Evolutionary conservation across 768 basidiomycete genomes (phyloP).

Genomic region (Hysterangium stoloniferum): DNA sequence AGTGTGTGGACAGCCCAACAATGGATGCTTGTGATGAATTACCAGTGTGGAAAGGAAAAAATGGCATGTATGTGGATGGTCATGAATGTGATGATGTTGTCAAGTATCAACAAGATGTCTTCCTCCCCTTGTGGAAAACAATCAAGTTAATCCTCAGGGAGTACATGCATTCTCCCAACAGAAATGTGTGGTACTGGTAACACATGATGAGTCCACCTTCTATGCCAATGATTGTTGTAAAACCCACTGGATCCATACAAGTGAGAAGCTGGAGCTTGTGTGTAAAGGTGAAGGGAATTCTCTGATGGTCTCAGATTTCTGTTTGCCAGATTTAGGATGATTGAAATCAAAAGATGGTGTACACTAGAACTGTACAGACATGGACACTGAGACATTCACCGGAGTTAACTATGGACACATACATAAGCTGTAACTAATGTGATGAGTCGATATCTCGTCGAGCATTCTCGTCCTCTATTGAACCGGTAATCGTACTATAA

Average conservation of each 20-base stretch:
- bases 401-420: no score
- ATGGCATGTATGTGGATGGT: conserved; percentile 15
- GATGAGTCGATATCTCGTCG: no score
- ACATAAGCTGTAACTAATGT: no score
- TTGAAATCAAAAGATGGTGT: conserved; percentile 1
- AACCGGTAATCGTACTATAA: no score
- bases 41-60: conserved; percentile 8
- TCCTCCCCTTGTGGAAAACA: not conserved
- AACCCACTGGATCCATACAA: conserved; percentile 11
- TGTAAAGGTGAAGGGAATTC: conserved; percentile 16
- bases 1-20: conserved; percentile 10
- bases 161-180: not conserved
- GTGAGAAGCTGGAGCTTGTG: conserved; percentile 9
- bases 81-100: conserved; percentile 17
- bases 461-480: no score
- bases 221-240: conserved; percentile 16
- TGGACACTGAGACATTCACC: no score
- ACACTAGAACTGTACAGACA: no score
- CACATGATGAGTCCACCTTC: conserved; percentile 18
- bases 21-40: conserved; percentile 13
- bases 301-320: conserved; percentile 17
- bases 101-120: conserved; percentile 9
- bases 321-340: conserved; percentile 12
- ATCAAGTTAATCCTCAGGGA: not conserved
- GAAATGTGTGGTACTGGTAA: not conserved